A percentile compares a stretch with the other conserved stretches of the same genome.
phyloP scores from a whole-genome alignment of 2,329 filamentous ascomycete genomes.

The Colletotrichum sidae region DNA sequence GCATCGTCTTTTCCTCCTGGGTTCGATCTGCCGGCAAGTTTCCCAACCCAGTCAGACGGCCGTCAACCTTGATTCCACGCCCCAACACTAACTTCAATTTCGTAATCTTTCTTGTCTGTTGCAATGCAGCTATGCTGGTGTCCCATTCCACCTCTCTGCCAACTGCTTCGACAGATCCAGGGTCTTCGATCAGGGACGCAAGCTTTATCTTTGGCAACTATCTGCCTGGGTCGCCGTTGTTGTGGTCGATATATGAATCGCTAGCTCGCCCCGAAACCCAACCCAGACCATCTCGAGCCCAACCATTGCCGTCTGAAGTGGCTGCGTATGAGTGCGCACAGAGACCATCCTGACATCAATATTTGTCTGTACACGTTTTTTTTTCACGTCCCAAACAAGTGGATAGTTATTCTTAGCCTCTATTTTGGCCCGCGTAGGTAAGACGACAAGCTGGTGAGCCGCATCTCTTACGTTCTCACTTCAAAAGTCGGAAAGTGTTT shows the following conservation, averaged over 20 bases:
- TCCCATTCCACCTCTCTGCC: too few species aligned
- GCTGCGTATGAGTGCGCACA: conserved; percentile 4
- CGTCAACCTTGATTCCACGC: conserved; percentile 2
- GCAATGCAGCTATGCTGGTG: too few species aligned
- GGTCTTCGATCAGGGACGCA: neutral
- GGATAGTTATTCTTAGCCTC: too few species aligned
- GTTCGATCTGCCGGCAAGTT: conserved; percentile 14
- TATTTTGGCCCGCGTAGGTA: too few species aligned
- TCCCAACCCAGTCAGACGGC: neutral
- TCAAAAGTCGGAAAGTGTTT: neutral
- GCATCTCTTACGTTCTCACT: conserved; percentile 20
- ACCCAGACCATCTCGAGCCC: neutral
- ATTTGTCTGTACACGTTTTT: neutral
- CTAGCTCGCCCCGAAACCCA: conserved; percentile 20
- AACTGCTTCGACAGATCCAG: neutral
- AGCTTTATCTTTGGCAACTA: too few species aligned
- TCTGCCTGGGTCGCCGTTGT: too few species aligned
- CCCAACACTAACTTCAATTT: neutral
- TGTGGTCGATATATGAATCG: conserved; percentile 13
- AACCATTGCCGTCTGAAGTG: conserved; percentile 6
- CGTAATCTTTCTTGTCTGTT: too few species aligned
- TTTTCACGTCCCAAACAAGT: neutral
- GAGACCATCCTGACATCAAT: conserved; percentile 5
- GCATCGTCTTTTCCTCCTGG: conserved; percentile 1
- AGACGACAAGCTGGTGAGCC: conserved; percentile 21